A percentile compares a stretch with the other conserved stretches of the same genome.
These are phyloP conservation scores for Hymenoscyphus repandus DNA, from an alignment of 2,329 filamentous ascomycete species.

Conservation along the genomic window DNA sequence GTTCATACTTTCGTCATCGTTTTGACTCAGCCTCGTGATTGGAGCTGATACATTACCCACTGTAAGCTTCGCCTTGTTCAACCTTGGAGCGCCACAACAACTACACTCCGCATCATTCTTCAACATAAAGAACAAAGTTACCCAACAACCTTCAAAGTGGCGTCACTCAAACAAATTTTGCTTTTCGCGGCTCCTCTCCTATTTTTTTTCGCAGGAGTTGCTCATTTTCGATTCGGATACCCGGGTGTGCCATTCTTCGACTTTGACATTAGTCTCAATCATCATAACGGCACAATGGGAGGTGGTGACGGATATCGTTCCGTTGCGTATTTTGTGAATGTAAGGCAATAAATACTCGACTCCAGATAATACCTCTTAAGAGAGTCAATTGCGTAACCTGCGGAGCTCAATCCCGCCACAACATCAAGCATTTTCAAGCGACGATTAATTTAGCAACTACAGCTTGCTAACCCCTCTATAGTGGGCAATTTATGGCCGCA, in stretches of 20 bases:
- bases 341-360: conserved; percentile 26
- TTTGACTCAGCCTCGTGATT: conserved; percentile 16
- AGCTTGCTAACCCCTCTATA: background rate
- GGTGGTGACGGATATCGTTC: conserved; percentile 49
- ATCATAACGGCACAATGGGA: conserved; percentile 23
- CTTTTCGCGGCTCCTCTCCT: conserved; percentile 18
- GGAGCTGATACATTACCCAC: conserved; percentile 8
- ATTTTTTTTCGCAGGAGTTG: conserved; percentile 13
- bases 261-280: background rate
- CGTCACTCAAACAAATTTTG: conserved; percentile 12
- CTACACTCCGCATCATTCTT: conserved; percentile 3
- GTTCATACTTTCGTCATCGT: conserved; percentile 8
- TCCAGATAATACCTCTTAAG: background rate
- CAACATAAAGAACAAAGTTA: background rate
- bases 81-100: background rate
- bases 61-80: conserved; percentile 1
- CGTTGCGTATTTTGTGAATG: conserved; percentile 74
- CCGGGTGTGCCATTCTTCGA: background rate
- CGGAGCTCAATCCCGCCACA: no score
- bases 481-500: conserved; percentile 77
- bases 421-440: background rate
- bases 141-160: conserved; percentile 16
- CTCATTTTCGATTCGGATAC: conserved; percentile 14
- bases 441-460: background rate
- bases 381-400: no score